phyloP scores from a whole-genome alignment of 2,329 filamentous ascomycete species.

The Zasmidium cellare region DNA sequence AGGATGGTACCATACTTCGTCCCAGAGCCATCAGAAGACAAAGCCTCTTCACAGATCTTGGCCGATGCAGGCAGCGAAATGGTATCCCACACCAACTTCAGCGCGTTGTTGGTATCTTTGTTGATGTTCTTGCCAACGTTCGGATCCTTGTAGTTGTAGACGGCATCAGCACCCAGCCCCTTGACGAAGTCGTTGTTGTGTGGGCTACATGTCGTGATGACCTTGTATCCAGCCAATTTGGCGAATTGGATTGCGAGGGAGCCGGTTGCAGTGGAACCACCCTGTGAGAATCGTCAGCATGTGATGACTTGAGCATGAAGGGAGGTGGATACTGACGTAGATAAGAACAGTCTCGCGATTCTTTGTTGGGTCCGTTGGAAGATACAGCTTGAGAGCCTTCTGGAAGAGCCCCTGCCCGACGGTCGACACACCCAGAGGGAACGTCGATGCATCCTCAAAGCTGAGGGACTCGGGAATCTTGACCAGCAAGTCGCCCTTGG shows the following conservation, averaged over 20 bases:
- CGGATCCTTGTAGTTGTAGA: conserved; percentile 51
- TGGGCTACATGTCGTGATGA: conserved; percentile 49
- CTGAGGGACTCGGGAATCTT: conserved; percentile 50
- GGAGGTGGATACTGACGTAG: conserved; percentile 38
- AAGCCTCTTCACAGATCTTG: conserved; percentile 26
- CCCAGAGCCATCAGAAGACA: conserved; percentile 21
- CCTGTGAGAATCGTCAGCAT: conserved; percentile 5
- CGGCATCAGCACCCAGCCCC: conserved; percentile 47
- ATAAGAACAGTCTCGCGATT: conserved; percentile 44
- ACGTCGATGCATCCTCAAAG: conserved; percentile 54
- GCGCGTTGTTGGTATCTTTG: conserved; percentile 24
- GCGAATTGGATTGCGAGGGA: conserved; percentile 52
- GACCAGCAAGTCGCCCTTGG: conserved; percentile 51
- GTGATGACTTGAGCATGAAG: neutral
- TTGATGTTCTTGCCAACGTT: conserved; percentile 47
- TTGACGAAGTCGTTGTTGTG: conserved; percentile 51
- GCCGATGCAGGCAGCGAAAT: conserved; percentile 23
- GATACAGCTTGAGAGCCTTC: conserved; percentile 41
- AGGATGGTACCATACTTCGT: conserved; percentile 27
- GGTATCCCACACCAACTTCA: conserved; percentile 28
- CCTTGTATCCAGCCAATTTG: conserved; percentile 41
- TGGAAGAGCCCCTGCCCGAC: conserved; percentile 53
- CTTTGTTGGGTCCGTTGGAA: conserved; percentile 44
- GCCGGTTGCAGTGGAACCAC: conserved; percentile 52
- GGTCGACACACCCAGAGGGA: conserved; percentile 54